Percentiles rank a stretch among this genome's conserved stretches.
Conservation (phyloP, 2,329 filamentous ascomycete species). For the Tolypocladium sp. region DNA sequence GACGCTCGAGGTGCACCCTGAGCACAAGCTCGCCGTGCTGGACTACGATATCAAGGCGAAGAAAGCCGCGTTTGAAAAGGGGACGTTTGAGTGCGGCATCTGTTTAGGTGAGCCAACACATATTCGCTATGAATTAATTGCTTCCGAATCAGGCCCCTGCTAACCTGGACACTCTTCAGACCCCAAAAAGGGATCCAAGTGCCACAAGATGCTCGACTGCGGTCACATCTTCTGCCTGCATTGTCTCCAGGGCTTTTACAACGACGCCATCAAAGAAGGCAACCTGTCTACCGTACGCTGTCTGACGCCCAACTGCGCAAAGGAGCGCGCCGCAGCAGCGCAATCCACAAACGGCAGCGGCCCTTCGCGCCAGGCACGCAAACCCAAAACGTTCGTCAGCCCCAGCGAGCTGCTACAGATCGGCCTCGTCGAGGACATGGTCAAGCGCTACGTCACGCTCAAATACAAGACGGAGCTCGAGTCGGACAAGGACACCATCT, state of each 20-base stretch:
- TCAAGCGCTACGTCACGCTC: constrained; percentile 78
- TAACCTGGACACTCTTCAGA: constrained; percentile 37
- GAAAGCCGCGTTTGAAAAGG: constrained; percentile 66
- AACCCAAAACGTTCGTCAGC: constrained; percentile 59
- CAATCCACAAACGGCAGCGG: constrained; percentile 2
- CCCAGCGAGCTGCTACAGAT: constrained; percentile 80
- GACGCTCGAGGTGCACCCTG: constrained; percentile 40
- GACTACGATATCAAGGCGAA: constrained; percentile 71
- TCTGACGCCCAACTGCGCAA: constrained; percentile 68
- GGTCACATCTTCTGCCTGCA: constrained; percentile 82
- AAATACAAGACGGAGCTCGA: constrained; percentile 92
- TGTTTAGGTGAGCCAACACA: constrained; percentile 50
- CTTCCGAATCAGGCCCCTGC: neutral
- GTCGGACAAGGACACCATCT: constrained; percentile 82
- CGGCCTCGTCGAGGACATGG: constrained; percentile 58
- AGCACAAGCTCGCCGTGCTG: constrained; percentile 61
- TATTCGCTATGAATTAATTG: neutral
- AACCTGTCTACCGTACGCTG: constrained; percentile 74
- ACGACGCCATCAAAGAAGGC: constrained; percentile 76
- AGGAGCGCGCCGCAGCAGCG: constrained; percentile 36
- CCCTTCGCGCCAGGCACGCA: constrained; percentile 25
- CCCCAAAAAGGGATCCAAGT: constrained; percentile 77
- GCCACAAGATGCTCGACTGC: constrained; percentile 76
- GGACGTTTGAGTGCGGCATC: constrained; percentile 80
- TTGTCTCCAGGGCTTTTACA: constrained; percentile 89